phyloP scores from a whole-genome alignment of 306 rosid species.

The Datisca glomerata region DNA sequence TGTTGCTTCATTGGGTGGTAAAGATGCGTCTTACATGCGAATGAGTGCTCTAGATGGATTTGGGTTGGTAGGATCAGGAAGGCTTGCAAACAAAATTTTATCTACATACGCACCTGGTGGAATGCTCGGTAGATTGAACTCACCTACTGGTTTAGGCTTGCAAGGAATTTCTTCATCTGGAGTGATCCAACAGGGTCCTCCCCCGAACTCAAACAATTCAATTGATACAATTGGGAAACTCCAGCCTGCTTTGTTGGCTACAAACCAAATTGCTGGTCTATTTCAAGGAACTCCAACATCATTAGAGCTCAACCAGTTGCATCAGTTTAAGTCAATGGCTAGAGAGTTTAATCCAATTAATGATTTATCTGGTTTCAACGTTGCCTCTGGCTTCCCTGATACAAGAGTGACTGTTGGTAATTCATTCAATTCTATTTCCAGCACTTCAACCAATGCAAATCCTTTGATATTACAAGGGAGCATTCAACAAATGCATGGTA shows the following conservation, averaged over 20 bases:
- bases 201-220: slow-evolving; percentile 28
- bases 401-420: slow-evolving; percentile 8
- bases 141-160: slow-evolving; percentile 30
- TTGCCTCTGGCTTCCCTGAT: slow-evolving; percentile 32
- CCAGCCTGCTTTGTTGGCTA: slow-evolving; percentile 18
- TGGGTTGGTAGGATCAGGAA: slow-evolving; percentile 29
- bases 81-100: slow-evolving; percentile 23
- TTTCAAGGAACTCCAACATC: slow-evolving; percentile 41
- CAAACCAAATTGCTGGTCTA: slow-evolving; percentile 31
- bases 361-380: slow-evolving; percentile 31
- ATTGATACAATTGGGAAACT: slow-evolving; percentile 28
- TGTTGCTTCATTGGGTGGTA: slow-evolving; percentile 26
- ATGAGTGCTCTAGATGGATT: slow-evolving; percentile 32
- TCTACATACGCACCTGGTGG: slow-evolving; percentile 35
- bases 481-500: slow-evolving; percentile 20
- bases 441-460: slow-evolving; percentile 26
- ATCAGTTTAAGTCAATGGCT: slow-evolving; percentile 24
- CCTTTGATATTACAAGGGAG: slow-evolving; percentile 37
- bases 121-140: slow-evolving; percentile 30
- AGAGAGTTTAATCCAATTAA: slow-evolving; percentile 30
- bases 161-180: slow-evolving; percentile 39
- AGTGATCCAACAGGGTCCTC: slow-evolving; percentile 19
- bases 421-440: slow-evolving; percentile 25
- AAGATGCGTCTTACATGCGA: slow-evolving; percentile 33
- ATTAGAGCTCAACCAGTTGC: slow-evolving; percentile 34